These are phyloP conservation scores for Neonectria faginata DNA, from an alignment of 2,329 filamentous ascomycete species.

Conservation along the genomic window DNA sequence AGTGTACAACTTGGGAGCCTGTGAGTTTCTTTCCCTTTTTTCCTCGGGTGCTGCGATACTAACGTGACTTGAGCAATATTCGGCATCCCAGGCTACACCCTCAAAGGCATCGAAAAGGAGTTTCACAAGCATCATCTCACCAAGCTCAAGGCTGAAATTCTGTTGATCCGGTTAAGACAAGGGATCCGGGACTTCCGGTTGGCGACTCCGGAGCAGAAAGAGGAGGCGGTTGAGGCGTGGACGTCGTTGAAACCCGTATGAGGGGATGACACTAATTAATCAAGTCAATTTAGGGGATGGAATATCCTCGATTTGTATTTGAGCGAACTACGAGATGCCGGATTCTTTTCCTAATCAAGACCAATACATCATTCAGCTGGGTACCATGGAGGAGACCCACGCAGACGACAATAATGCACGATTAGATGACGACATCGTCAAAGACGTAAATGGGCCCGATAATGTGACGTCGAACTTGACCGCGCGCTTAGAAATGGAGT, in stretches of 20 bases:
- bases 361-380: too few relatives aligned
- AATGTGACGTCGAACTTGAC: too few relatives aligned
- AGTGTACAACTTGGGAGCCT: constrained; percentile 58
- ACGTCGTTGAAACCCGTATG: constrained; percentile 8
- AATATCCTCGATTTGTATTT: not conserved
- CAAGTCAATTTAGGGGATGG: too few relatives aligned
- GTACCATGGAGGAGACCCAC: too few relatives aligned
- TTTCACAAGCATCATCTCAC: constrained; percentile 51
- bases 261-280: not conserved
- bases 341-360: not conserved
- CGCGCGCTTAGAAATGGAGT: too few relatives aligned
- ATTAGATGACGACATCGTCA: too few relatives aligned
- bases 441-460: too few relatives aligned
- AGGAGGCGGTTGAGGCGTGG: constrained; percentile 28
- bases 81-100: constrained; percentile 61
- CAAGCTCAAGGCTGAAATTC: constrained; percentile 48
- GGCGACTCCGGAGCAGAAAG: constrained; percentile 24
- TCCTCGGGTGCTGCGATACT: not conserved
- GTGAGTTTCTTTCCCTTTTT: constrained; percentile 36
- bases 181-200: constrained; percentile 46
- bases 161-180: constrained; percentile 49
- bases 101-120: constrained; percentile 67
- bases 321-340: not conserved
- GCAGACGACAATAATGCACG: too few relatives aligned
- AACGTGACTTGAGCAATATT: constrained; percentile 47